These are phyloP conservation scores for Suillus americanus DNA, from an alignment of 768 basidiomycete species.

Conservation along the genomic window DNA sequence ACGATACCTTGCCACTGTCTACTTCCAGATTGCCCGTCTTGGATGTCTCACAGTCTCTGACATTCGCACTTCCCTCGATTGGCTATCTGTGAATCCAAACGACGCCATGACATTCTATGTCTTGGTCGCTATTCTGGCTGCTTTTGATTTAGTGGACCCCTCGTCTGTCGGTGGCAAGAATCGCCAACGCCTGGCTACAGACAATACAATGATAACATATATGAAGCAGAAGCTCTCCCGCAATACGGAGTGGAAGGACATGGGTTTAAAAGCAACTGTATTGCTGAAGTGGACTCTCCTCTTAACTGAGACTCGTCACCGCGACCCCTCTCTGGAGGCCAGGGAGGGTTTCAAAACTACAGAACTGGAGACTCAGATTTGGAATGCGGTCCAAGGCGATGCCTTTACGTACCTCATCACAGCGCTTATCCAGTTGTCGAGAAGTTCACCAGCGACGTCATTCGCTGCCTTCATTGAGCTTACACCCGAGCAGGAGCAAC, in stretches of 20 bases:
- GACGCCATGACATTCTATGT: slow-evolving; percentile 71
- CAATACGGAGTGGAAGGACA: slow-evolving; percentile 62
- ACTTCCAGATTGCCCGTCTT: slow-evolving; percentile 61
- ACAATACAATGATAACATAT: slow-evolving; percentile 46
- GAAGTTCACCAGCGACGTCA: slow-evolving; percentile 32
- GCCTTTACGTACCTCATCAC: slow-evolving; percentile 71
- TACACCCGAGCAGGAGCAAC: slow-evolving; percentile 36
- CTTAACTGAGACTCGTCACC: slow-evolving; percentile 72
- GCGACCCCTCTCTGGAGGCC: slow-evolving; percentile 63
- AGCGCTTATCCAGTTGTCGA: slow-evolving; percentile 51
- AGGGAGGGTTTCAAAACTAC: slow-evolving; percentile 70
- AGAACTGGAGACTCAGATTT: slow-evolving; percentile 77
- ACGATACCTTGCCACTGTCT: slow-evolving; percentile 60
- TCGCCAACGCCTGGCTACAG: slow-evolving; percentile 49
- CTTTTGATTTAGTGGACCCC: slow-evolving; percentile 68
- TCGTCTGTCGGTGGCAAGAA: slow-evolving; percentile 40
- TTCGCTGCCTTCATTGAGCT: slow-evolving; percentile 41
- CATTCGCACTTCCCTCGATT: slow-evolving; percentile 63
- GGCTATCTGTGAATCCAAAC: slow-evolving; percentile 64
- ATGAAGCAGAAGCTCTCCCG: slow-evolving; percentile 61
- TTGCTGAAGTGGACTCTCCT: slow-evolving; percentile 90
- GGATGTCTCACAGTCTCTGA: slow-evolving; percentile 62
- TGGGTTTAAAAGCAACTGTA: slow-evolving; percentile 67
- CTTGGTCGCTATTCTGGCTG: slow-evolving; percentile 60
- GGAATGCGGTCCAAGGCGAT: slow-evolving; percentile 82